These are phyloP conservation scores for Coemansia sp. DNA, from an alignment of 192 early-diverging fungal genomes.

Conservation along the genomic window DNA sequence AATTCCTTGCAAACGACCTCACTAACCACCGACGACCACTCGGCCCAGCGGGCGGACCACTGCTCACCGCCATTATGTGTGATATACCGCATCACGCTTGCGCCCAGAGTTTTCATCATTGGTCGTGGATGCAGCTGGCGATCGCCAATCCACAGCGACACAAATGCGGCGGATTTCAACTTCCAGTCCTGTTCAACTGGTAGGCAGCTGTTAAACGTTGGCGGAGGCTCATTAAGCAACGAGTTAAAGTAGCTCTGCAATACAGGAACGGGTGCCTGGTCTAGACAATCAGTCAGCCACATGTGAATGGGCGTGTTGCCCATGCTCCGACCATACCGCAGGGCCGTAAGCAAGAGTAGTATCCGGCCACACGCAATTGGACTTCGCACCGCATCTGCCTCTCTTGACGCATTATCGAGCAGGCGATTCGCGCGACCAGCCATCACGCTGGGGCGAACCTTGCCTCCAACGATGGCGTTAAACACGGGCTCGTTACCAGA, in stretches of 20 bases:
- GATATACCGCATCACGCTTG: constrained; percentile 7
- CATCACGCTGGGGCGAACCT: constrained; percentile 13
- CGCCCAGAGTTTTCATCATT: constrained; percentile 5
- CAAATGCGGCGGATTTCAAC: constrained; percentile 11
- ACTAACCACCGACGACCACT: constrained; percentile 17
- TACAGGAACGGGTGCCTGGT: constrained; percentile 19
- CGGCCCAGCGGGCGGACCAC: constrained; percentile 32
- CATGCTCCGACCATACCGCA: constrained; percentile 39
- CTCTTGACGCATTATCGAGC: neutral
- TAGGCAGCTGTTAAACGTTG: constrained; percentile 25
- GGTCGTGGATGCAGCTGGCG: constrained; percentile 8
- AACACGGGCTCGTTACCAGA: constrained; percentile 29
- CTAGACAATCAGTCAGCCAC: constrained; percentile 46
- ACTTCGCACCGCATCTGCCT: constrained; percentile 9
- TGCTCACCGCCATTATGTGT: constrained; percentile 13
- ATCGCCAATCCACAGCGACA: constrained; percentile 27
- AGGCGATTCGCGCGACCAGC: neutral
- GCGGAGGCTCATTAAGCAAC: constrained; percentile 6
- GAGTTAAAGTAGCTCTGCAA: constrained; percentile 24
- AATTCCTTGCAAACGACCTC: constrained; percentile 15
- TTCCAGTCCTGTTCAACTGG: constrained; percentile 43
- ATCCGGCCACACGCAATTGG: constrained; percentile 36
- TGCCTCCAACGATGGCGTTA: constrained; percentile 45
- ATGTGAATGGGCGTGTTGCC: constrained; percentile 44
- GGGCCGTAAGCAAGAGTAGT: constrained; percentile 30